These are phyloP conservation scores for Mucor circinelloides DNA, from an alignment of 371 early-diverging fungal species.

Conservation along the genomic window DNA sequence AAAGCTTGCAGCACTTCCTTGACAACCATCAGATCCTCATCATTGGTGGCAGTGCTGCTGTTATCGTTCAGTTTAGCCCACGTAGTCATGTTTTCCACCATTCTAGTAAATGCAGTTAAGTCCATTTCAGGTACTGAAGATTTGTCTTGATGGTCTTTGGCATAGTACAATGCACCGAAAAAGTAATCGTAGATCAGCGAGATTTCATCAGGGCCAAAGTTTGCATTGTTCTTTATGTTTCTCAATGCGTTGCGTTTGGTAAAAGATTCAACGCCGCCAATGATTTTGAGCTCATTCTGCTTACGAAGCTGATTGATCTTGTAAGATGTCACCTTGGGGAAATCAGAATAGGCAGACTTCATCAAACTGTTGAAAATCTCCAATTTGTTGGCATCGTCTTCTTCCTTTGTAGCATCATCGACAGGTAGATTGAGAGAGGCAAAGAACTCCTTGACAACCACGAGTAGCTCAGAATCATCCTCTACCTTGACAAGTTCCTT, in stretches of 20 bases:
- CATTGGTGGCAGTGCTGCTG: not conserved
- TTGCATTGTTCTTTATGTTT: slow-evolving; percentile 69
- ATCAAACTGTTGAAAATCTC: slow-evolving; percentile 90
- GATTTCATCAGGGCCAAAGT: slow-evolving; percentile 86
- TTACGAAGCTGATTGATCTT: slow-evolving; percentile 81
- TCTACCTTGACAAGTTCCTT: slow-evolving; percentile 75
- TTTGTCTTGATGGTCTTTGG: slow-evolving; percentile 45
- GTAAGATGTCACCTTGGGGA: slow-evolving; percentile 77
- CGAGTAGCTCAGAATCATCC: slow-evolving; percentile 92
- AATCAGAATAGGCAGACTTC: slow-evolving; percentile 85
- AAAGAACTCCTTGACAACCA: slow-evolving; percentile 77
- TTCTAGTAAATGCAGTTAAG: slow-evolving; percentile 55
- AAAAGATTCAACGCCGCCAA: slow-evolving; percentile 91
- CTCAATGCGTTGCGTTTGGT: slow-evolving; percentile 88
- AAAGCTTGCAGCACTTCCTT: slow-evolving; percentile 26
- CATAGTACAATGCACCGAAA: slow-evolving; percentile 82
- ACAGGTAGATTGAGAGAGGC: slow-evolving; percentile 65
- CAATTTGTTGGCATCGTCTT: slow-evolving; percentile 55
- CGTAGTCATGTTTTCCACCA: slow-evolving; percentile 32
- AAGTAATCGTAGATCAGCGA: slow-evolving; percentile 87
- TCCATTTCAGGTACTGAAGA: slow-evolving; percentile 56
- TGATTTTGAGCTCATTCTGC: slow-evolving; percentile 86
- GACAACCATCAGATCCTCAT: not conserved
- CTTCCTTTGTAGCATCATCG: slow-evolving; percentile 46
- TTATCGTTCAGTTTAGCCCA: slow-evolving; percentile 28